Base-by-base conservation (phyloP, 1,284 basidiomycete genomes). In the Boletus albobrunnescens region DNA sequence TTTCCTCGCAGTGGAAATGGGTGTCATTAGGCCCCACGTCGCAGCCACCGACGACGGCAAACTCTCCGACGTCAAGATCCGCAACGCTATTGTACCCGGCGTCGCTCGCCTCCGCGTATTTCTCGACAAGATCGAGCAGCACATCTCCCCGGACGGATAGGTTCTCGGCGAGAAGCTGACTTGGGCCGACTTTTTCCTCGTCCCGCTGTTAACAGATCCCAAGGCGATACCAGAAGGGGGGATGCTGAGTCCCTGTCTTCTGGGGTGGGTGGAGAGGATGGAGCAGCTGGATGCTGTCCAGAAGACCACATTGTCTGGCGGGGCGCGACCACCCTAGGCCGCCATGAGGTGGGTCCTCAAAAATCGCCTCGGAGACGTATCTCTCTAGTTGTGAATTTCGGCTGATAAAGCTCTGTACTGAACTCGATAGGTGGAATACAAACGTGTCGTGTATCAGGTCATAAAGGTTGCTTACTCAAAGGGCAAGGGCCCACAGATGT, bases 131-230 rank as follows among this genome's bases (percentile, higher is more conserved):
- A 23, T 30, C 11, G 66, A 65, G 41, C 52, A 46, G 0, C 22
- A 41, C 17, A 67, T 65, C 61, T 53, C 61, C 11, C 53, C 55
- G 0, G 46, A 58, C 3, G 66, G 61, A 14, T 65, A 61, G 19
- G 46, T 61, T 1, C 67, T 67, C 44, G 63, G 65, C 3, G 47
- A 51, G 7, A 51, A 52, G 33, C 14, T 63, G 33, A 57, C 43
- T 3, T 65, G 63, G 63, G 63, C 66, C 9, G 63, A 65, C 46
- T 66, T 66, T 40, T 68, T 67, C 54, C 55, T 68, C 13, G 66
- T 48, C 33, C 59, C 63, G 8, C 60, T 68, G 2, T 44, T 65
- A 35, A 61, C 63, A n/a, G 63, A 65, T 23, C 51, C 68, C 6
- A 44, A 36, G 17, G 61, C 65, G 1, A 56, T 53, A 6, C 59